Base-by-base conservation (phyloP, 2,329 filamentous ascomycete species). In the Pseudogymnoascus sp. region DNA sequence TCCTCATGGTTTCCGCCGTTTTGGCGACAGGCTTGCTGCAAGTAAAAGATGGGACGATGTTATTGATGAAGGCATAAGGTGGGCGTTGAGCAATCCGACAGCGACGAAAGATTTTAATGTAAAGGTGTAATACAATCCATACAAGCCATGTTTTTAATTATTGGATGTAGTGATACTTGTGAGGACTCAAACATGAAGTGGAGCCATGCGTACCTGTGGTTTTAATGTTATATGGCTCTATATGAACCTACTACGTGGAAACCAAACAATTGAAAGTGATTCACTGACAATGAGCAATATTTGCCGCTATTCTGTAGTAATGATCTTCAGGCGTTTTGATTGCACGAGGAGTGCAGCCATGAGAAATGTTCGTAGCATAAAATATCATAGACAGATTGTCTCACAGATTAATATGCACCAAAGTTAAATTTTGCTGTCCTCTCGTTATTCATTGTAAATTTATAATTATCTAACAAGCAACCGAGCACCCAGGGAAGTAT, bases 1-100 rank as follows among this genome's bases (percentile, higher is more conserved):
- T 0, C 82, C 82, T 0, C 82, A 84, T 71, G 78, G 77, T 0
- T 82, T 82, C 15, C 29, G 48, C n/a, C 64, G 69, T 0, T 79
- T 76, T 62, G 76, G 76, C 3, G 72, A 74, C 8, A 72, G 70
- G n/a, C 59, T 80, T 7, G 71, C 74, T 10, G 74, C 73, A 27
- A 74, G 71, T 4, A 69, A 72, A 31, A 67, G 74, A 35, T 80
- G 77, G 77, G 78, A 81, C 59, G 66, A 70, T 29, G 74, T 77
- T 8, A 71, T 79, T 27, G 74, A 77, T 38, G 66, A 76, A 7
- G 79, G 79, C 0, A 78, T 81, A 13, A 60, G 63, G 6, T 81
- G 79, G 79, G 69, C 71, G 1, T 55, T 78, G 27, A 69, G 67
- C 1, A 74, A 71, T 25, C 76, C 76, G 1, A 8, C 66, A 10